A percentile compares a stretch with the other conserved stretches of the same genome.
phyloP scores from a whole-genome alignment of 192 early-diverging fungal genomes.

The Physocladia obscura region DNA sequence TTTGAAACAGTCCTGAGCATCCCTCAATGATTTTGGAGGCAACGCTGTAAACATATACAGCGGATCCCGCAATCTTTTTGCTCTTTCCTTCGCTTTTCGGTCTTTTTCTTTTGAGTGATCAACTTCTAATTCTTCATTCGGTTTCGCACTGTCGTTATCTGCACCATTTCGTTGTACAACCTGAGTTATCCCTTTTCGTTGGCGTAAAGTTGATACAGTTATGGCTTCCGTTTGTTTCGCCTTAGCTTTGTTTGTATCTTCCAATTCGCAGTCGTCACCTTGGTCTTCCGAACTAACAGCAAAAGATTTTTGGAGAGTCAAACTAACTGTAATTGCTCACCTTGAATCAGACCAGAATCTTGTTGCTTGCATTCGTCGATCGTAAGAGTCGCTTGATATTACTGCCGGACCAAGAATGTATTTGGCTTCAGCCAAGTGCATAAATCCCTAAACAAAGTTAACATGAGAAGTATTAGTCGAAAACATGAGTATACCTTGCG shows the following conservation, averaged over 20 bases:
- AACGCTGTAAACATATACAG: not conserved
- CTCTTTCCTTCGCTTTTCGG: not conserved
- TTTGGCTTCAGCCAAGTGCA: constrained; percentile 23
- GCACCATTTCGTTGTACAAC: no score
- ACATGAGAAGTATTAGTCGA: not conserved
- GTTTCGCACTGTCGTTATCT: not conserved
- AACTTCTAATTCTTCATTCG: no score
- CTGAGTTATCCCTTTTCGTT: no score
- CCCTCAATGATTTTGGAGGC: constrained; percentile 6
- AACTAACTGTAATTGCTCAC: no score
- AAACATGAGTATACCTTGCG: constrained; percentile 1
- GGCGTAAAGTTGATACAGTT: no score
- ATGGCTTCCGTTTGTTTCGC: not conserved
- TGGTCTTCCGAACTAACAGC: not conserved
- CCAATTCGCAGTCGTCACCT: not conserved
- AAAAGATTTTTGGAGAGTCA: no score
- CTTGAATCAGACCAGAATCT: constrained; percentile 12
- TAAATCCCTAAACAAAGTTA: constrained; percentile 19
- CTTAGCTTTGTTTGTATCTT: not conserved
- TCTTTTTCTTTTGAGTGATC: not conserved
- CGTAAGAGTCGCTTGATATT: not conserved
- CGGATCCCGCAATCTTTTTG: not conserved
- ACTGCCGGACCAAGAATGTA: constrained; percentile 18
- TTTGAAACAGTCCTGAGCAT: constrained; percentile 8
- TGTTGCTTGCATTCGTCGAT: constrained; percentile 17